Percentiles rank a stretch among this genome's conserved stretches.
These are phyloP conservation scores for Euphorbia pulcherrima DNA, from an alignment of 345 rosid genomes.

Conservation along the genomic window DNA sequence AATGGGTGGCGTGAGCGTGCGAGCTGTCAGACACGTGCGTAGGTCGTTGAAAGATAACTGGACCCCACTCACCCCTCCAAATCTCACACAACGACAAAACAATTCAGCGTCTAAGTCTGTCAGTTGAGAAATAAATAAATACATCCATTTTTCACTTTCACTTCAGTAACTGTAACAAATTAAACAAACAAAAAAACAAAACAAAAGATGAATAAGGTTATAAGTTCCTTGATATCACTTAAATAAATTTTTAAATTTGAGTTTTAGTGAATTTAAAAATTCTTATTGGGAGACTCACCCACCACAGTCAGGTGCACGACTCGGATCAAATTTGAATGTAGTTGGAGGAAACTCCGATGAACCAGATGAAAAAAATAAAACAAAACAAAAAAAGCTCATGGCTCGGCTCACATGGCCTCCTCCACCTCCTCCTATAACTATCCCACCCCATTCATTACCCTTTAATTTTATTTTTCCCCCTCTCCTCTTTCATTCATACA, in stretches of 20 bases:
- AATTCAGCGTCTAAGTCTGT: background rate
- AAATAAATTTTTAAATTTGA: no score
- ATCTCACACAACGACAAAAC: conserved; percentile 23
- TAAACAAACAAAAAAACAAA: no score
- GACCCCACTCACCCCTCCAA: conserved; percentile 13
- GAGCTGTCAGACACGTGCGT: conserved; percentile 54
- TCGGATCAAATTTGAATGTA: no score
- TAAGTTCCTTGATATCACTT: no score
- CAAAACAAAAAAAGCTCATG: background rate
- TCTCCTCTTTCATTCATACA: background rate
- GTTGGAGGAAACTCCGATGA: no score
- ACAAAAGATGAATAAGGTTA: no score
- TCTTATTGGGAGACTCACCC: no score
- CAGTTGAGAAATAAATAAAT: no score
- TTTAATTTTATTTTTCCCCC: background rate
- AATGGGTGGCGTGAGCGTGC: conserved; percentile 29
- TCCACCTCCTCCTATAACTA: conserved; percentile 18
- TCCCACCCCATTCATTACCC: conserved; percentile 8
- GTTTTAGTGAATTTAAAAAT: no score
- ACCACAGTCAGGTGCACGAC: no score
- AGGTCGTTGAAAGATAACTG: conserved; percentile 18
- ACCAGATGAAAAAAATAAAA: no score
- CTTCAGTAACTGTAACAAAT: no score
- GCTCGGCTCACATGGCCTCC: conserved; percentile 54
- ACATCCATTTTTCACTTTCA: background rate